These are phyloP conservation scores for Cryptosporidium felis DNA, from an alignment of 169 alveolate species.

Conservation along the genomic window DNA sequence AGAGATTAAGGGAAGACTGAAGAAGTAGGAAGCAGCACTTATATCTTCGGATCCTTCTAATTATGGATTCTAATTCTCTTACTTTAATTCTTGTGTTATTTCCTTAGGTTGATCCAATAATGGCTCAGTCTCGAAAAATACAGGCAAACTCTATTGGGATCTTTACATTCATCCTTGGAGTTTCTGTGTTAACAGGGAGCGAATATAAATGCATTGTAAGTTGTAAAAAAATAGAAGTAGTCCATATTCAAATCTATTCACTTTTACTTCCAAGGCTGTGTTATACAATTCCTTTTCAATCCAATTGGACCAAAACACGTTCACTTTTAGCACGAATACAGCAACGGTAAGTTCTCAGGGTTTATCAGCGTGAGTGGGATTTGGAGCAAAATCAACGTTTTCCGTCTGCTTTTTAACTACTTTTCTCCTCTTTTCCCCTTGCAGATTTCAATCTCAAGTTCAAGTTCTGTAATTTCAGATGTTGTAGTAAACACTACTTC, in stretches of 20 bases:
- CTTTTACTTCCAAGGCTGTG: slow-evolving; percentile 3
- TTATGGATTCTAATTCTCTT: too few species aligned
- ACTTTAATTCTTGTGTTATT: too few species aligned
- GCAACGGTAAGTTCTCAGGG: slow-evolving; percentile 64
- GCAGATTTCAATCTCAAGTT: slow-evolving; percentile 43
- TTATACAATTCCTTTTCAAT: slow-evolving; percentile 55
- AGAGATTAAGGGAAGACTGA: too few species aligned
- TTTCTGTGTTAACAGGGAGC: slow-evolving; percentile 50
- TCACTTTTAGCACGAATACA: slow-evolving; percentile 32
- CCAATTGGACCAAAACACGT: slow-evolving; percentile 45
- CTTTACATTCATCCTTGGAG: slow-evolving; percentile 49
- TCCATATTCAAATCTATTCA: not conserved
- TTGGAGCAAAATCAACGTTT: too few species aligned
- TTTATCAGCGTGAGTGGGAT: too few species aligned
- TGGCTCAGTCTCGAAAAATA: slow-evolving; percentile 58
- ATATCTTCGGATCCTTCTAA: too few species aligned
- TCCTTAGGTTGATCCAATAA: slow-evolving; percentile 56
- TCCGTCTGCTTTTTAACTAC: too few species aligned
- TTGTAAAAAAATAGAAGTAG: not conserved
- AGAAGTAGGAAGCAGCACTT: too few species aligned
- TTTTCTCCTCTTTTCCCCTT: too few species aligned
- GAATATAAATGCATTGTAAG: slow-evolving; percentile 59
- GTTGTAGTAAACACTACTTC: slow-evolving; percentile 46
- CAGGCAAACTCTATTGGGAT: slow-evolving; percentile 41
- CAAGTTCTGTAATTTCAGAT: slow-evolving; percentile 19